Evolutionary conservation across 1,284 basidiomycete genomes (phyloP), one percentile per base, ranked within the genome.

Genomic region (Fomitopsis schrenkii): DNA sequence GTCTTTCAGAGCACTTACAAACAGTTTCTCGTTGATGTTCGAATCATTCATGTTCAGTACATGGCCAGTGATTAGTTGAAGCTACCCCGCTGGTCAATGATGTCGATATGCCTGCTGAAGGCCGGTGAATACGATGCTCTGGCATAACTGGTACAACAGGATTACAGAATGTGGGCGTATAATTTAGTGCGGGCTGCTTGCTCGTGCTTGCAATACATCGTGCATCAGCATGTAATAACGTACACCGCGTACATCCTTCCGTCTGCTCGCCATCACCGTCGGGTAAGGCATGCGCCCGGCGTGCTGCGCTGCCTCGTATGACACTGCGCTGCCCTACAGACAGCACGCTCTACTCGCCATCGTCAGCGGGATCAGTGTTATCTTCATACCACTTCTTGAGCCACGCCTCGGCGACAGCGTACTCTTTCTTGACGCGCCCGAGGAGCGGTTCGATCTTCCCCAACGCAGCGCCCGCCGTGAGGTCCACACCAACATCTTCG

Each of bases 381-480:
- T 72, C 67, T 55, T 65, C 62, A 69, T 83, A 85, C 71, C 81
- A 81, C 17, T 75, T 70, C 68, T 77, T 76, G 67, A 90, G 72
- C 77, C 81, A 85, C 56, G 71, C 74, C 68, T 82, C 83, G 2
- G 89, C 87, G 28, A 77, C 77, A 14, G 71, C 74, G 62, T 87
- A 87, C 67, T 90, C 86, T 58, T 73, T 74, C 72, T 84, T 83
- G 62, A 87, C 83, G 59, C 78, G 75, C 35, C 69, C 68, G 57
- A 91, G 74, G 35, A 88, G 72, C 14, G 73, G 74, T 57, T 71
- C 73, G 75, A 95, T 94, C 72, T 79, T 80, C 9, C 74, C 72
- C 19, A 95, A 76, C 15, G 94, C 93, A 35, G 86, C 87, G 1
- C 80, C 75, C 10, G 76, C 68, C 2, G 77, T 74, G 57, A 94